These are phyloP conservation scores for Iris macrosiphon DNA, from an alignment of 106 monocot genomes.

Conservation along the genomic window DNA sequence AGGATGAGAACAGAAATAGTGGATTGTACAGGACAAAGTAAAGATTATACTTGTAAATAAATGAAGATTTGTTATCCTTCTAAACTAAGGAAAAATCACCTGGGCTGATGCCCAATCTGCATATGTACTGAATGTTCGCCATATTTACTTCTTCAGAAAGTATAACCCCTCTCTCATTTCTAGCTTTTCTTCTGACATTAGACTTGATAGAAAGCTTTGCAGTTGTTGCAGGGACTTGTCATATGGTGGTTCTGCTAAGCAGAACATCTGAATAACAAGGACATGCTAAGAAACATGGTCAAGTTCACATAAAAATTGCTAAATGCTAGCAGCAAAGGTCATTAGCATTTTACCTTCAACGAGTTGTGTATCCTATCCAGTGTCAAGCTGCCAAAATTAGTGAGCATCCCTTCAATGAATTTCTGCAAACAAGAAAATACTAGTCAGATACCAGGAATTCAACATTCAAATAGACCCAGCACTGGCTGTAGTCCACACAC, in stretches of 20 bases:
- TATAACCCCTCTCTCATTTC: slow-evolving; percentile 74
- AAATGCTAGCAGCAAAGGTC: not conserved
- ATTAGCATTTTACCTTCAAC: slow-evolving; percentile 52
- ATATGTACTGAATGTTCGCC: not conserved
- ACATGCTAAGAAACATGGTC: not conserved
- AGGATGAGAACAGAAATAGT: too few relatives aligned
- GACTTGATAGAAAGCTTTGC: slow-evolving; percentile 80
- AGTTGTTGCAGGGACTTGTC: slow-evolving; percentile 98
- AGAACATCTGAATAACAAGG: slow-evolving; percentile 78
- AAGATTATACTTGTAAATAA: too few relatives aligned
- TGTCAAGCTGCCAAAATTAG: slow-evolving; percentile 85
- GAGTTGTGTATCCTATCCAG: slow-evolving; percentile 95
- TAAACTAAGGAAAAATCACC: too few relatives aligned
- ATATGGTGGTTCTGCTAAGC: slow-evolving; percentile 84
- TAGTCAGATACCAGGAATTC: not conserved
- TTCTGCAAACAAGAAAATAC: slow-evolving; percentile 55
- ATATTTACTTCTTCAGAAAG: slow-evolving; percentile 47
- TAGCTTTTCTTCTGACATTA: slow-evolving; percentile 79
- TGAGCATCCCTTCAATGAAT: slow-evolving; percentile 95
- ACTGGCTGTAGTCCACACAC: too few relatives aligned
- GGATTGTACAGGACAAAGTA: too few relatives aligned
- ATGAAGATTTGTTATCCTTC: too few relatives aligned
- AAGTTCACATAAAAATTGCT: not conserved
- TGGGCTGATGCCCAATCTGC: not conserved
- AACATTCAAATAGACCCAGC: too few relatives aligned